Evolutionary conservation across 1,139 yeast species (phyloP).

Genomic region (Spencermartinsiella ligniputridi): DNA sequence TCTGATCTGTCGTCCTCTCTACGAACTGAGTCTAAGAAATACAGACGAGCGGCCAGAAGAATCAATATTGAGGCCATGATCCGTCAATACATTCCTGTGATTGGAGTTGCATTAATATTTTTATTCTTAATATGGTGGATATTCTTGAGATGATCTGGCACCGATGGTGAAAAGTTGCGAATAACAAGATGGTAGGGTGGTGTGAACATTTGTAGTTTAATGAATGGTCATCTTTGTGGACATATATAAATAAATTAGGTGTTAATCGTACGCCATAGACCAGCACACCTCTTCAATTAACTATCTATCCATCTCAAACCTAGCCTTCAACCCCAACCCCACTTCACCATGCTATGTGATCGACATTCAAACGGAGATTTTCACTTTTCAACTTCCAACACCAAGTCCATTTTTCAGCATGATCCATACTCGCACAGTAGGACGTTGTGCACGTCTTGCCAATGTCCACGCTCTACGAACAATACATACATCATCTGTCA

Average conservation of each 20-base stretch:
- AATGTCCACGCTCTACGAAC: not conserved
- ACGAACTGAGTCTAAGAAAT: slow-evolving; percentile 79
- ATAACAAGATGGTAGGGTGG: not conserved
- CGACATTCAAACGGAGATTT: not conserved
- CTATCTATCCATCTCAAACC: too few relatives aligned
- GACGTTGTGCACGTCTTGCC: not conserved
- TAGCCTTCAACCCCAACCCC: slow-evolving; percentile 2
- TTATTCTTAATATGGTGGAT: slow-evolving; percentile 83
- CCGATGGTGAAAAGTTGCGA: too few relatives aligned
- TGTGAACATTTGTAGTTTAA: too few relatives aligned
- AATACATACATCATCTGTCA: slow-evolving; percentile 6
- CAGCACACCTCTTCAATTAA: too few relatives aligned
- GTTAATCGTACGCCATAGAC: too few relatives aligned
- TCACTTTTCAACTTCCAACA: not conserved
- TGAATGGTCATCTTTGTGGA: too few relatives aligned
- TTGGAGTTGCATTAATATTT: slow-evolving; percentile 63
- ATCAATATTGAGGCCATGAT: slow-evolving; percentile 86
- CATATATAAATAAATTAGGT: too few relatives aligned
- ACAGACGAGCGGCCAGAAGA: slow-evolving; percentile 82
- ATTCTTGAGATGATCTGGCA: slow-evolving; percentile 44
- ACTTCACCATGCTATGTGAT: slow-evolving; percentile 1
- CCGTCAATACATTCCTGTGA: slow-evolving; percentile 85
- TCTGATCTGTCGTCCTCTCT: slow-evolving; percentile 79
- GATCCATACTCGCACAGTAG: not conserved
- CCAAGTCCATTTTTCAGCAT: not conserved